Evolutionary conservation across 257 asterid species (phyloP).

Genomic region (Coffea canephora): DNA sequence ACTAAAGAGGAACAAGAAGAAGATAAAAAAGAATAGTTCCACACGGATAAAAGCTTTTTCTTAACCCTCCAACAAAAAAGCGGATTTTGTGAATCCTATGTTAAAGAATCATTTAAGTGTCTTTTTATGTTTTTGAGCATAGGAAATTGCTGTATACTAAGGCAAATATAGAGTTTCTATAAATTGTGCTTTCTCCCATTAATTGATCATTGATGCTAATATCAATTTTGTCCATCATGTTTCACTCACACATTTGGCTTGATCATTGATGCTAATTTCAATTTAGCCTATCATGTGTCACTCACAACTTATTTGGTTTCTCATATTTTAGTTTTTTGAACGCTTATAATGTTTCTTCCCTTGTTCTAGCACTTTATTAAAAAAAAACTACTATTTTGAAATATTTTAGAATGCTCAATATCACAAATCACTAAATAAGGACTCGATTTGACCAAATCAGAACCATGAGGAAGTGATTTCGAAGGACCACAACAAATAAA

Average conservation of each 20-base stretch:
- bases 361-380: too few species aligned
- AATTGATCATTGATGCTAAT: too few species aligned
- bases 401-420: too few species aligned
- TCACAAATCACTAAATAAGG: not conserved
- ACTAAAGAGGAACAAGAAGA: not conserved
- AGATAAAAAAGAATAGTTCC: not conserved
- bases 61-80: not conserved
- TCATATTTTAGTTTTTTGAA: too few species aligned
- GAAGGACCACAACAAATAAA: not conserved
- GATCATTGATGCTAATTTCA: too few species aligned
- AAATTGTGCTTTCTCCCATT: not conserved
- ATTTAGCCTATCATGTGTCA: too few species aligned
- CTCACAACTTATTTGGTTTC: not conserved
- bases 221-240: not conserved
- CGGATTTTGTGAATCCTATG: conserved; percentile 6
- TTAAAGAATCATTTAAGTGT: not conserved
- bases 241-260: too few species aligned
- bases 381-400: too few species aligned
- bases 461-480: not conserved
- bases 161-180: not conserved
- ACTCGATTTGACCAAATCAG: too few species aligned
- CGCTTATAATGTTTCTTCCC: too few species aligned
- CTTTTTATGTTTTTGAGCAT: not conserved
- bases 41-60: not conserved
- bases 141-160: not conserved